Conservation (phyloP, 768 basidiomycete genomes). For the Naganishia friedmannii region DNA sequence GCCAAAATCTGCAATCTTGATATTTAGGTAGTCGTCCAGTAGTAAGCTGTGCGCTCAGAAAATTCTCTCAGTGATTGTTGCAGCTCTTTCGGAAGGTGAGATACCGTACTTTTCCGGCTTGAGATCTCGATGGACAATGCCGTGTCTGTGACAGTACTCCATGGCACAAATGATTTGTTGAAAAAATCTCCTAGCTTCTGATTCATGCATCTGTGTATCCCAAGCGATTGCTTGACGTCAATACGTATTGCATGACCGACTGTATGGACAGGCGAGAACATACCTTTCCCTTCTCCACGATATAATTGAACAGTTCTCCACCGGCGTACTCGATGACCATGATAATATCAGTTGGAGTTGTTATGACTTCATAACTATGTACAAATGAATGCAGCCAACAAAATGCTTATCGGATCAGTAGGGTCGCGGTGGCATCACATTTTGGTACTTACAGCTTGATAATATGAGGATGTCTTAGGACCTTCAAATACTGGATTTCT, state of each 20-base stretch:
- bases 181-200: conserved; percentile 86
- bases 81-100: too few species aligned
- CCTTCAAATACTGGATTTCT: conserved; percentile 95
- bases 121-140: conserved; percentile 95
- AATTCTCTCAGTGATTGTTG: not conserved
- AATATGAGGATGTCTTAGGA: conserved; percentile 91
- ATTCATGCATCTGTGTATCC: conserved; percentile 67
- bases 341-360: conserved; percentile 91
- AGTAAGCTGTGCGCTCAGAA: conserved; percentile 40
- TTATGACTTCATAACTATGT: conserved; percentile 64
- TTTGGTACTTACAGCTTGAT: conserved; percentile 78
- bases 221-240: not conserved
- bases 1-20: conserved; percentile 99
- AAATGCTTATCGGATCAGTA: conserved; percentile 4
- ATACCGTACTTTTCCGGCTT: conserved; percentile 80
- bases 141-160: conserved; percentile 91
- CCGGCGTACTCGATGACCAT: conserved; percentile 96
- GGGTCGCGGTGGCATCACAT: not conserved
- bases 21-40: conserved; percentile 54
- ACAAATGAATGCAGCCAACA: conserved; percentile 20
- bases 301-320: conserved; percentile 97
- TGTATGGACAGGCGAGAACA: conserved; percentile 39
- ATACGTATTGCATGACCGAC: too few species aligned
- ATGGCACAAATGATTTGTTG: conserved; percentile 97
- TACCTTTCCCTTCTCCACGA: conserved; percentile 72